phyloP scores from a whole-genome alignment of 1,139 yeast species.

The Eremothecium gossypii region DNA sequence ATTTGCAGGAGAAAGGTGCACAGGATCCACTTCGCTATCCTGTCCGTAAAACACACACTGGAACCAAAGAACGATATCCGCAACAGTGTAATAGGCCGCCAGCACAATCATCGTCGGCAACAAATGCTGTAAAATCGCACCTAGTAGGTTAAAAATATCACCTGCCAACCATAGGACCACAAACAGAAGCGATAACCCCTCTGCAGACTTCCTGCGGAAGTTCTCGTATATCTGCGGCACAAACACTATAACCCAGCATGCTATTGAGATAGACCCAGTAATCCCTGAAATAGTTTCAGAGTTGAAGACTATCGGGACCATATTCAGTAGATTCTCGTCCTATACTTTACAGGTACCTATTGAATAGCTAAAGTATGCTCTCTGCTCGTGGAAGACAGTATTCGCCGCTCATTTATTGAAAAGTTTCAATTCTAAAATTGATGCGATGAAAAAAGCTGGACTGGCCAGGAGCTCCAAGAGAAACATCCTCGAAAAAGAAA shows the following conservation, averaged over 20 bases:
- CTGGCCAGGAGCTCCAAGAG: too few relatives aligned
- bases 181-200: constrained; percentile 75
- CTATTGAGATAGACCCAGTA: constrained; percentile 84
- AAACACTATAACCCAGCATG: constrained; percentile 96
- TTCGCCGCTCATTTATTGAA: too few relatives aligned
- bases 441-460: too few relatives aligned
- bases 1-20: constrained; percentile 82
- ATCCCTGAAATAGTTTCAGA: constrained; percentile 81
- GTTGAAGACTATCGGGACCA: constrained; percentile 48
- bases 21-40: constrained; percentile 51
- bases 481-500: too few relatives aligned
- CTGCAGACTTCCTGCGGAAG: constrained; percentile 72
- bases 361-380: too few relatives aligned
- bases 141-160: constrained; percentile 83
- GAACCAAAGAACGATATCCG: constrained; percentile 71
- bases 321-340: background rate
- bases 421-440: too few relatives aligned
- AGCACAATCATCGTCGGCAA: constrained; percentile 86
- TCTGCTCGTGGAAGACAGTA: too few relatives aligned
- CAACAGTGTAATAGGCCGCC: constrained; percentile 85
- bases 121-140: constrained; percentile 80
- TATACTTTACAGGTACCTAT: too few relatives aligned
- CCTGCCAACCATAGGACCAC: constrained; percentile 84
- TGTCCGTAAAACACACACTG: constrained; percentile 73
- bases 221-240: constrained; percentile 96